Evolutionary conservation across 2,329 filamentous ascomycete species (phyloP).

Genomic region (Botrytis elliptica): DNA sequence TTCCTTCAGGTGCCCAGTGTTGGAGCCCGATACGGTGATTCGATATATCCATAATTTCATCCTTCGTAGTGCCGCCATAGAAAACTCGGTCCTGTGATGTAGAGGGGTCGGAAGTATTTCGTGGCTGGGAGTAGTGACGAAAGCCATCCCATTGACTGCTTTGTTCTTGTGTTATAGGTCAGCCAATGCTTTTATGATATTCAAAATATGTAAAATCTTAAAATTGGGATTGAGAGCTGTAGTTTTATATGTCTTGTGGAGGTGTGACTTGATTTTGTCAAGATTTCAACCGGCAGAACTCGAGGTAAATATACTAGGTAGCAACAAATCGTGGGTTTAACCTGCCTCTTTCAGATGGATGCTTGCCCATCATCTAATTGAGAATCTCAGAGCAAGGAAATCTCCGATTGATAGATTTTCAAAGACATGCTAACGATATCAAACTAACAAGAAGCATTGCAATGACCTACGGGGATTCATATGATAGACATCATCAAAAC

Average conservation of each 20-base stretch:
- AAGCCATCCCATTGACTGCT: slow-evolving; percentile 54
- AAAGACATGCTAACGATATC: accelerated
- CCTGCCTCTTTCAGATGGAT: background rate
- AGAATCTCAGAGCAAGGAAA: background rate
- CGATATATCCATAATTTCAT: slow-evolving; percentile 46
- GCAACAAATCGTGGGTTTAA: background rate
- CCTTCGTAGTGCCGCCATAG: slow-evolving; percentile 48
- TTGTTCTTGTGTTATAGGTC: slow-evolving; percentile 39
- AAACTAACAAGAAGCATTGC: background rate
- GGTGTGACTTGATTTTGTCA: no score
- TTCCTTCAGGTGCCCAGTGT: slow-evolving; percentile 50
- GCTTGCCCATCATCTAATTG: background rate
- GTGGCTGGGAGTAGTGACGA: slow-evolving; percentile 48
- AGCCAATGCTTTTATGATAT: background rate
- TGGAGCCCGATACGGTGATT: slow-evolving; percentile 49
- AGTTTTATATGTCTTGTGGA: no score
- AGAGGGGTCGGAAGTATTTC: slow-evolving; percentile 30
- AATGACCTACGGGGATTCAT: slow-evolving; percentile 47
- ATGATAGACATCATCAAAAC: slow-evolving; percentile 51
- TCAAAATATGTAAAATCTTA: no score
- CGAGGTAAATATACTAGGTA: background rate
- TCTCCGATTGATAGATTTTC: background rate
- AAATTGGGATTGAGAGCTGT: background rate
- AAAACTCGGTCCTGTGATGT: slow-evolving; percentile 43
- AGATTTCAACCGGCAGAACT: background rate